Percentiles rank a stretch among this genome's conserved stretches.
These are phyloP conservation scores for Nothophaeocryptopus gaeumannii DNA, from an alignment of 2,329 filamentous ascomycete genomes.

Conservation along the genomic window DNA sequence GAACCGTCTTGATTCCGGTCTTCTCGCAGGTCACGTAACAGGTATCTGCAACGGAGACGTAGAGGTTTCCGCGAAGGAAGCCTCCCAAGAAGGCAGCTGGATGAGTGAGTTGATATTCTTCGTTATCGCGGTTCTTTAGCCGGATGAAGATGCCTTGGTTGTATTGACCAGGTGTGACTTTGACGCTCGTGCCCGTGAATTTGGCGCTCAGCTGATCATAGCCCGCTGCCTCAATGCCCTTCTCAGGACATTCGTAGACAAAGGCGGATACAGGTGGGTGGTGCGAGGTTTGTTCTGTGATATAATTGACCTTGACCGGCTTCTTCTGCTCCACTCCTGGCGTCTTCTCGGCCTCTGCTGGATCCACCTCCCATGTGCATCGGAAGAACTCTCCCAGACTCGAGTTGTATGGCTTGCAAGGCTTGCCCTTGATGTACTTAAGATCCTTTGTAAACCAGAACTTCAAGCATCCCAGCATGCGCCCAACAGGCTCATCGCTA, in stretches of 20 bases:
- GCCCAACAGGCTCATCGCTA: conserved; percentile 84
- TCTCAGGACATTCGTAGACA: conserved; percentile 86
- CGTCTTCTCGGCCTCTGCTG: conserved; percentile 59
- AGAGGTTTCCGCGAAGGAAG: conserved; percentile 79
- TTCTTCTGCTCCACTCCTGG: conserved; percentile 33
- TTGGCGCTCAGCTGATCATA: conserved; percentile 97
- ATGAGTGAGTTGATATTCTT: conserved; percentile 93
- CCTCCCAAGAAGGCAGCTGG: conserved; percentile 91
- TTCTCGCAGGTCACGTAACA: conserved; percentile 88
- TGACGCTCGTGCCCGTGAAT: conserved; percentile 92
- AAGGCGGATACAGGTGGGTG: conserved; percentile 97
- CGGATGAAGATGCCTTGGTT: conserved; percentile 96
- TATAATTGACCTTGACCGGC: conserved; percentile 78
- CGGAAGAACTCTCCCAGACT: conserved; percentile 96
- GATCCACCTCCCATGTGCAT: conserved; percentile 94
- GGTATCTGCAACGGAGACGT: conserved; percentile 83
- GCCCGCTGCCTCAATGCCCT: conserved; percentile 80
- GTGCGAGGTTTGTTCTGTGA: conserved; percentile 97
- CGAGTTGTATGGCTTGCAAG: conserved; percentile 98
- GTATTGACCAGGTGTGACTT: conserved; percentile 85
- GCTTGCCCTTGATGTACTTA: conserved; percentile 98
- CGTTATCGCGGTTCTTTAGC: conserved; percentile 72
- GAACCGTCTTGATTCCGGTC: conserved; percentile 84
- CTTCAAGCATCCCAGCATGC: conserved; percentile 89
- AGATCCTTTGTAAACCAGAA: conserved; percentile 99